Conservation (phyloP, 345 rosid genomes). For the Ailanthus altissimus region DNA sequence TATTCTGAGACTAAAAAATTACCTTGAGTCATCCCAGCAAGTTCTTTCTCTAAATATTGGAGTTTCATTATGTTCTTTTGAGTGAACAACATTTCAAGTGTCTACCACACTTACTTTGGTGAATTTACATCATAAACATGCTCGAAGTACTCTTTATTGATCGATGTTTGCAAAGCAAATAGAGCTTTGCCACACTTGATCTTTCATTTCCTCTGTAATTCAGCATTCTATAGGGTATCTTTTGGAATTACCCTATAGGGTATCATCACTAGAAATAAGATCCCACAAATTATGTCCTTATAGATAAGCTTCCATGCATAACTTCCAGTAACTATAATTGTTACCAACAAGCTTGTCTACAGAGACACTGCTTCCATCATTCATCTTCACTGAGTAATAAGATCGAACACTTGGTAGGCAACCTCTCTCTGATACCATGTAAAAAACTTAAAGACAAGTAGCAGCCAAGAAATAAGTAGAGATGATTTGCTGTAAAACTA, state of each 20-base stretch:
- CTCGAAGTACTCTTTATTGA: conserved; percentile 3
- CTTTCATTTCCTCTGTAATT: neutral
- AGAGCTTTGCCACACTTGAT: neutral
- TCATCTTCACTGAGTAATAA: too few relatives aligned
- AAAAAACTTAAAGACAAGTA: too few relatives aligned
- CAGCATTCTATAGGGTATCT: neutral
- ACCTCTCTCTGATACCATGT: too few relatives aligned
- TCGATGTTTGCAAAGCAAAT: neutral
- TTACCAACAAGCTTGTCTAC: too few relatives aligned
- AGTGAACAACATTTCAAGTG: neutral
- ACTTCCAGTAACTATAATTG: too few relatives aligned
- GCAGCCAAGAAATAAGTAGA: too few relatives aligned
- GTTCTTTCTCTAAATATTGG: conserved; percentile 7
- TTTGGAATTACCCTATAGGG: neutral
- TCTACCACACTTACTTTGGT: conserved; percentile 3
- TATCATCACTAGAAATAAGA: neutral
- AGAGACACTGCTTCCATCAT: too few relatives aligned
- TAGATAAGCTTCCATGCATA: conserved; percentile 23
- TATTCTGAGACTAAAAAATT: conserved; percentile 18
- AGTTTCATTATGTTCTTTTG: neutral
- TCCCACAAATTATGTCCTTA: conserved; percentile 11
- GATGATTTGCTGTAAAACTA: too few relatives aligned
- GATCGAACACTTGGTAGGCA: too few relatives aligned
- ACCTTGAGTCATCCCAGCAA: neutral
- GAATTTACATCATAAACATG: conserved; percentile 16